Conservation (phyloP, 345 rosid species). For the Lepidium sativum region DNA sequence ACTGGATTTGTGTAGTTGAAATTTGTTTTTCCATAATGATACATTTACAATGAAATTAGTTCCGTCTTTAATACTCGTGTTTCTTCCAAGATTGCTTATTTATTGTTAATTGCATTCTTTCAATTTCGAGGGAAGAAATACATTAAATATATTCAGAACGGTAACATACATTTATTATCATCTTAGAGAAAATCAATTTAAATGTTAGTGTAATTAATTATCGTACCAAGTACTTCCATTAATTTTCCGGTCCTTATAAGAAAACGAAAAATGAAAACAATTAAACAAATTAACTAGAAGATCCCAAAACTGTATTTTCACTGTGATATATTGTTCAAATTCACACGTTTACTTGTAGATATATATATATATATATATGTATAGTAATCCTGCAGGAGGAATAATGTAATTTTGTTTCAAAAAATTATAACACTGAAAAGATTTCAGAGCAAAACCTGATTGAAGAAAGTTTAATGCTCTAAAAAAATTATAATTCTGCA, state of each 20-base stretch:
- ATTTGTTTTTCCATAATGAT: not conserved
- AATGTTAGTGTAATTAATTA: not conserved
- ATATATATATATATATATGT: no score
- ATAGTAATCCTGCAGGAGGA: no score
- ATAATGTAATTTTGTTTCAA: no score
- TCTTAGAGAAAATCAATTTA: not conserved
- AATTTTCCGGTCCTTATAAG: not conserved
- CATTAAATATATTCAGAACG: slow-evolving; percentile 20
- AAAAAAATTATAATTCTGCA: no score
- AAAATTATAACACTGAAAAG: no score
- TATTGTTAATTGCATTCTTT: not conserved
- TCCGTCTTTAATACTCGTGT: not conserved
- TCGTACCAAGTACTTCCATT: slow-evolving; percentile 2
- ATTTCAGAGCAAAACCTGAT: no score
- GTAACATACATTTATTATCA: slow-evolving; percentile 22
- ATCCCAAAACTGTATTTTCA: not conserved
- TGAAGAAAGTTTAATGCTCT: no score
- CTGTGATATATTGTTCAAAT: no score
- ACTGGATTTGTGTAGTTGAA: not conserved
- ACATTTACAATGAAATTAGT: not conserved
- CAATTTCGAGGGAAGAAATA: not conserved
- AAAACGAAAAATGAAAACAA: not conserved
- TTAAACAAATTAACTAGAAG: not conserved
- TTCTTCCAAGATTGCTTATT: slow-evolving; percentile 11
- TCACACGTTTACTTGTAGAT: no score